Evolutionary conservation across 73 alveolate species (phyloP).

Genomic region (Breviolum minutum): DNA sequence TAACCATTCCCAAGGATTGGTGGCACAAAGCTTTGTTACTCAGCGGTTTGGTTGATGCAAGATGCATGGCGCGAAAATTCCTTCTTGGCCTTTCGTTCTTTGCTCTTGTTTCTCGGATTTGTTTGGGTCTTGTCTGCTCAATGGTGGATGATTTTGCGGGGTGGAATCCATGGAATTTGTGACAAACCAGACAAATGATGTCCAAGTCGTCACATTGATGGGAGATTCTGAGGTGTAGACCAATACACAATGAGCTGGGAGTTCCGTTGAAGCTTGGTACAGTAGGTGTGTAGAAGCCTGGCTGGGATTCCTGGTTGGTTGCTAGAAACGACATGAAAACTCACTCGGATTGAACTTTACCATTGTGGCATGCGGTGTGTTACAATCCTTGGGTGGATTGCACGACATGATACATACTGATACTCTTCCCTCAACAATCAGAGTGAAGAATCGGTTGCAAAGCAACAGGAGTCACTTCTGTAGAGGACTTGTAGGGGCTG

Average conservation of each 20-base stretch:
- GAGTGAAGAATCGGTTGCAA: too few species aligned
- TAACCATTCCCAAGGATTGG: constrained; percentile 44
- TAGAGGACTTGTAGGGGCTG: too few species aligned
- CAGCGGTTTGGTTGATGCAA: constrained; percentile 46
- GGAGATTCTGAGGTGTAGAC: not conserved
- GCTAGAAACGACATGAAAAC: not conserved
- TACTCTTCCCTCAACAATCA: too few species aligned
- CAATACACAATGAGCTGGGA: constrained; percentile 13
- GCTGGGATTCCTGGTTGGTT: not conserved
- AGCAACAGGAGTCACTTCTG: too few species aligned
- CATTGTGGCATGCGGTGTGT: too few species aligned
- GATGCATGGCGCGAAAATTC: constrained; percentile 76
- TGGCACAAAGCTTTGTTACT: constrained; percentile 53
- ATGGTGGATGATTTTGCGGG: too few species aligned
- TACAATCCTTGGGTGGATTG: too few species aligned
- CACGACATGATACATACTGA: too few species aligned
- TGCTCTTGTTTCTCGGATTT: not conserved
- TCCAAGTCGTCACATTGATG: not conserved
- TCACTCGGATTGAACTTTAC: not conserved
- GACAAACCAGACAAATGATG: not conserved
- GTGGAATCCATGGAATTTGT: not conserved
- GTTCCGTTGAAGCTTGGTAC: constrained; percentile 2
- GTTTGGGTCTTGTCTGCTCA: not conserved
- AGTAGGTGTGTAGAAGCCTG: not conserved
- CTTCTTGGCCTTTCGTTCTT: constrained; percentile 44